A percentile compares a stretch with the other conserved stretches of the same genome.
Evolutionary conservation across 1,284 basidiomycete genomes (phyloP).

Genomic region (Ceratobasidium sp.): DNA sequence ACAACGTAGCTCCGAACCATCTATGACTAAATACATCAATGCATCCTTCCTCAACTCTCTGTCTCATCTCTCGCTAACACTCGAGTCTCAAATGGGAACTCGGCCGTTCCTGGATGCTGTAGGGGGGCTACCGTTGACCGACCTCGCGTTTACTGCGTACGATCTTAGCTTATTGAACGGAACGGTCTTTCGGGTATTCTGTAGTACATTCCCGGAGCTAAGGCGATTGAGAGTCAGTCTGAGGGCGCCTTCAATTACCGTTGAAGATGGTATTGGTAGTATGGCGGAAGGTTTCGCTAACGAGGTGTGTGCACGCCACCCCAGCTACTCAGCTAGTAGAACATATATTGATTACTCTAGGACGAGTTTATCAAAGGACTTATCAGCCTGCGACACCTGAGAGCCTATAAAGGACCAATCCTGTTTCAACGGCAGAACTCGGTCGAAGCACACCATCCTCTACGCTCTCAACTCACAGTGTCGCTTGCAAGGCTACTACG

Average conservation of each 20-base stretch:
- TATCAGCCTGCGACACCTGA: neutral
- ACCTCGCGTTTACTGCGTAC: constrained; percentile 19
- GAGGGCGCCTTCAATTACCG: neutral
- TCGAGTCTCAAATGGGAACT: constrained; percentile 32
- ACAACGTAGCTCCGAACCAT: neutral
- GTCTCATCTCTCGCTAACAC: constrained; percentile 4
- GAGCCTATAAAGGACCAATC: constrained; percentile 15
- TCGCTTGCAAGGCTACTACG: neutral
- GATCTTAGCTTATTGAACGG: constrained; percentile 22
- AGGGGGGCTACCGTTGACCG: constrained; percentile 5
- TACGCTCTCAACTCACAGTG: neutral
- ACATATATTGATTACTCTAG: neutral
- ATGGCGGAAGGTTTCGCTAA: neutral
- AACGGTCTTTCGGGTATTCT: constrained; percentile 15
- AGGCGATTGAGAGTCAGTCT: constrained; percentile 12
- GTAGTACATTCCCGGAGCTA: constrained; percentile 11
- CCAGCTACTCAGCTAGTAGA: neutral
- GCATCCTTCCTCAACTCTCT: neutral
- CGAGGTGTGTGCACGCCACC: neutral
- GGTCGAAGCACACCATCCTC: neutral
- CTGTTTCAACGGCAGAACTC: constrained; percentile 9
- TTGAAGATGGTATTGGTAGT: neutral
- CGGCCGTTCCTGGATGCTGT: constrained; percentile 12
- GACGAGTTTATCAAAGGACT: constrained; percentile 26
- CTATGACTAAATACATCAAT: neutral